Conservation (phyloP, 768 basidiomycete genomes). For the Termitomyces sp. region DNA sequence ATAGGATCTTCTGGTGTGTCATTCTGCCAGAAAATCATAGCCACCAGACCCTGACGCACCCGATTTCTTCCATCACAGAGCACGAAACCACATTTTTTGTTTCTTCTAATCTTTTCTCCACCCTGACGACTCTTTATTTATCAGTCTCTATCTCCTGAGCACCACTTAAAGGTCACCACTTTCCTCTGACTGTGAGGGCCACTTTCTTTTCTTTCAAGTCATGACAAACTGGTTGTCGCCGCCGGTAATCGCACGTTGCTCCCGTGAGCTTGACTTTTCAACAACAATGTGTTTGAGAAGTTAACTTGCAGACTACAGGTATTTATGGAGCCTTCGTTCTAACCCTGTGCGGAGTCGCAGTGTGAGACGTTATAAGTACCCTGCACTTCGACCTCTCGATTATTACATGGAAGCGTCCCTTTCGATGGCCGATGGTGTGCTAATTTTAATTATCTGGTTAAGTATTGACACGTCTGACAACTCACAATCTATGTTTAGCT, state of each 20-base stretch:
- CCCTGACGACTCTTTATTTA: background rate
- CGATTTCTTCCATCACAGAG: background rate
- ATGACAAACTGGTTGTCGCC: constrained; percentile 26
- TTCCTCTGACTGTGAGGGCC: background rate
- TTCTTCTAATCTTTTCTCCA: background rate
- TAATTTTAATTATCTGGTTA: too few species aligned
- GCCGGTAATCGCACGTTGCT: constrained; percentile 25
- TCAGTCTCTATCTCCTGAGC: too few species aligned
- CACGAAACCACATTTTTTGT: background rate
- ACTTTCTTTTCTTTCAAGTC: background rate
- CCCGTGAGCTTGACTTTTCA: constrained; percentile 22
- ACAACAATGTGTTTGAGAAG: background rate
- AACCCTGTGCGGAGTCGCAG: constrained; percentile 30
- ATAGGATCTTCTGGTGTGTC: too few species aligned
- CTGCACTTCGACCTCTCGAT: constrained; percentile 32
- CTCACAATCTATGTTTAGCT: constrained; percentile 18
- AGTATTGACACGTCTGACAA: background rate
- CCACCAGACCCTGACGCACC: background rate
- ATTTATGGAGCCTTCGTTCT: constrained; percentile 31
- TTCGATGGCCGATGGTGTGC: constrained; percentile 34
- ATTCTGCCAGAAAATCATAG: background rate
- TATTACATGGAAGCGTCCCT: constrained; percentile 27
- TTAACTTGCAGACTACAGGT: constrained; percentile 18
- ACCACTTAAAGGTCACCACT: background rate
- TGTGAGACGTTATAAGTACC: constrained; percentile 31